phyloP scores from a whole-genome alignment of 1,139 yeast genomes.

The Blastobotrys proliferans region DNA sequence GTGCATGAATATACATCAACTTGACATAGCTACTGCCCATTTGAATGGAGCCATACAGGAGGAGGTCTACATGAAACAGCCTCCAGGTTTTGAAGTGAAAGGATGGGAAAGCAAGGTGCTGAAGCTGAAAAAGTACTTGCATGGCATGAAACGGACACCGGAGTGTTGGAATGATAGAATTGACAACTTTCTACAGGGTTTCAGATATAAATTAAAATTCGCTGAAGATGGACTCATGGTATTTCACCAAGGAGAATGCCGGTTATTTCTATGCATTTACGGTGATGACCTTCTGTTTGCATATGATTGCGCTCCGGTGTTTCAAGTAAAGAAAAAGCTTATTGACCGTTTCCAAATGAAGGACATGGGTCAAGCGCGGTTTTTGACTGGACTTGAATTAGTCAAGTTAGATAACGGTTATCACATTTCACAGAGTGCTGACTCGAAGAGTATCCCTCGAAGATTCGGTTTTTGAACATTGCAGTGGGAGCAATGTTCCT shows the following conservation, averaged over 20 bases:
- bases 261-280: not conserved
- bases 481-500: too few relatives aligned
- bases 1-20: not conserved
- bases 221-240: not conserved
- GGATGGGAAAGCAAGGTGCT: slow-evolving; percentile 21
- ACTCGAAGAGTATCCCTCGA: not conserved
- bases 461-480: too few relatives aligned
- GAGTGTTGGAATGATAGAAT: slow-evolving; percentile 14
- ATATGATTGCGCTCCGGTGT: not conserved
- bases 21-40: not conserved
- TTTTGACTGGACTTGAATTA: slow-evolving; percentile 1
- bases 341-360: slow-evolving; percentile 1
- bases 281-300: not conserved
- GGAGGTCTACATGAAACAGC: not conserved
- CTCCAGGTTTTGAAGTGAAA: slow-evolving; percentile 2
- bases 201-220: not conserved
- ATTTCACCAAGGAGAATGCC: not conserved
- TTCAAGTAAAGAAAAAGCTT: slow-evolving; percentile 1
- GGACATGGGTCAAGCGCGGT: not conserved
- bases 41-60: not conserved
- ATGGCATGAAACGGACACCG: slow-evolving; percentile 28
- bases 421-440: not conserved
- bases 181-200: not conserved
- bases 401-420: not conserved
- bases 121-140: slow-evolving; percentile 21